A percentile compares a stretch with the other conserved stretches of the same genome.
Evolutionary conservation across 2,329 filamentous ascomycete genomes (phyloP).

Genomic region (Xylaria hypoxylon): DNA sequence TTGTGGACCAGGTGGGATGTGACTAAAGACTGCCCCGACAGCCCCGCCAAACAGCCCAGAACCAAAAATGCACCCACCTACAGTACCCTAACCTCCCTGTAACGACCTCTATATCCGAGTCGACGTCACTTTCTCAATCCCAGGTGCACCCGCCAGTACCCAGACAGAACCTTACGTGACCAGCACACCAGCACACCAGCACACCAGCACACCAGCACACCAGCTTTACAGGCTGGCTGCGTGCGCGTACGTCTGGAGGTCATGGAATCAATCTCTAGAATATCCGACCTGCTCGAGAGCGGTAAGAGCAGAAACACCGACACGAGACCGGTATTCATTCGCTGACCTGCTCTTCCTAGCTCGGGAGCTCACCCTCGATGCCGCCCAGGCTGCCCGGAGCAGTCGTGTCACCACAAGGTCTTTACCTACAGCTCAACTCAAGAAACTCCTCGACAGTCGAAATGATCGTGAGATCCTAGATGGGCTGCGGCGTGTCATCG

Average conservation of each 20-base stretch:
- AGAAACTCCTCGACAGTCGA: slow-evolving; percentile 93
- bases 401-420: slow-evolving; percentile 71
- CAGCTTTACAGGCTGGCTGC: slow-evolving; percentile 46
- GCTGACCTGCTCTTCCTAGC: slow-evolving; percentile 64
- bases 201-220: slow-evolving; percentile 42
- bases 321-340: slow-evolving; percentile 24
- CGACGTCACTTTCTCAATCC: slow-evolving; percentile 30
- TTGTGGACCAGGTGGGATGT: slow-evolving; percentile 3
- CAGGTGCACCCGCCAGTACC: neutral
- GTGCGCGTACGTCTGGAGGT: slow-evolving; percentile 29
- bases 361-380: slow-evolving; percentile 96
- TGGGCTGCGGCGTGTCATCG: slow-evolving; percentile 86
- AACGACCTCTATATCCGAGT: neutral
- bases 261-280: slow-evolving; percentile 97
- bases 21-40: neutral
- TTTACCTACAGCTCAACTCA: slow-evolving; percentile 84
- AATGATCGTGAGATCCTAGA: slow-evolving; percentile 94
- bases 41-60: slow-evolving; percentile 23
- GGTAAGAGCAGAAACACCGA: slow-evolving; percentile 65
- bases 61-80: slow-evolving; percentile 1
- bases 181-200: slow-evolving; percentile 47
- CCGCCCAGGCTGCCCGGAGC: slow-evolving; percentile 85
- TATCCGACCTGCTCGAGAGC: slow-evolving; percentile 94
- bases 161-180: slow-evolving; percentile 20
- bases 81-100: neutral